A percentile compares a stretch with the other conserved stretches of the same genome.
Conservation (phyloP, 2,329 filamentous ascomycete species). For the Xylaria sp. region DNA sequence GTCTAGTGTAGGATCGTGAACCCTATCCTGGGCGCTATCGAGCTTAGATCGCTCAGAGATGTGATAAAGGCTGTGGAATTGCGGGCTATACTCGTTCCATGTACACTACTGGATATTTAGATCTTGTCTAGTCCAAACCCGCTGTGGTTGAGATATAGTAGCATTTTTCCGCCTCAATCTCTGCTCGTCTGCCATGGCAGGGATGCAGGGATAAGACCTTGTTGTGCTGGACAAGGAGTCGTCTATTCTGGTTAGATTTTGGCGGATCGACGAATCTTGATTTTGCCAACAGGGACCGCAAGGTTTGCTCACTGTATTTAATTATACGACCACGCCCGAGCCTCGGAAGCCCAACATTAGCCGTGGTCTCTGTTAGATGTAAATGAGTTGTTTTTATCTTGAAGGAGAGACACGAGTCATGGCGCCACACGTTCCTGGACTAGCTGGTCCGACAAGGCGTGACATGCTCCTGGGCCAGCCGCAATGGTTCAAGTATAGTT, state of each 20-base stretch:
- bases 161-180: too few species aligned
- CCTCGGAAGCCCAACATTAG: neutral
- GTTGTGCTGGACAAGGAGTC: too few species aligned
- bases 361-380: neutral
- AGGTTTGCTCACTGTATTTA: neutral
- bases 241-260: neutral
- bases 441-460: neutral
- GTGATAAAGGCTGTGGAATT: neutral
- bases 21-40: neutral
- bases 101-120: neutral
- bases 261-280: neutral
- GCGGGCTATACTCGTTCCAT: neutral
- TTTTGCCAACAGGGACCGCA: neutral
- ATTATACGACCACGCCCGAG: neutral
- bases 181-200: too few species aligned
- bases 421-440: neutral
- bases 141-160: too few species aligned
- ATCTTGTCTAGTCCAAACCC: too few species aligned
- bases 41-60: neutral
- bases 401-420: neutral
- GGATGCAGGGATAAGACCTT: neutral
- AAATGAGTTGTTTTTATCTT: neutral
- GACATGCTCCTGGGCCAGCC: neutral
- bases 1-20: neutral
- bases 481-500: neutral